Percentiles rank a stretch among this genome's conserved stretches.
Evolutionary conservation across 2,329 filamentous ascomycete species (phyloP).

Genomic region (Xylariales sp.): DNA sequence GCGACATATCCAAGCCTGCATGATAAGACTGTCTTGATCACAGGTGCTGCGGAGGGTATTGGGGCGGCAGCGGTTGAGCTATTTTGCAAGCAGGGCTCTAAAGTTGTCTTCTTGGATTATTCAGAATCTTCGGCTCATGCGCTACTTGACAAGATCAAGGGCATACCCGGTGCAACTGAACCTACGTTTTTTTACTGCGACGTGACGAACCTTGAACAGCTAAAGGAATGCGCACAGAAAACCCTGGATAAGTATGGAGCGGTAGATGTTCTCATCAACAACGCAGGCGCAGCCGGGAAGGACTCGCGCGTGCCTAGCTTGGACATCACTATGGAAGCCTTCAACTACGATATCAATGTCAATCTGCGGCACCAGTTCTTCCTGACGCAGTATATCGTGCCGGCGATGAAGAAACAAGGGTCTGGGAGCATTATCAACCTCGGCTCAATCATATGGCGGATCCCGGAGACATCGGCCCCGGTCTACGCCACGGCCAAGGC

Average conservation of each 20-base stretch:
- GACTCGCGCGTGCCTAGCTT: slow-evolving; percentile 22
- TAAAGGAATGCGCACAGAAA: slow-evolving; percentile 27
- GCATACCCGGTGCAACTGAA: slow-evolving; percentile 12
- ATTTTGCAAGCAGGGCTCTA: slow-evolving; percentile 38
- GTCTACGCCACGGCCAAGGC: slow-evolving; percentile 34
- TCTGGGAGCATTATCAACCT: slow-evolving; percentile 35
- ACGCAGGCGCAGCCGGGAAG: slow-evolving; percentile 24
- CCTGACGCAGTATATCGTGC: slow-evolving; percentile 32
- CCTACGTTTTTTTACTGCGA: slow-evolving; percentile 39
- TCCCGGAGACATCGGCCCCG: slow-evolving; percentile 25
- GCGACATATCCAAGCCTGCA: slow-evolving; percentile 37
- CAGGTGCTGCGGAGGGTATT: slow-evolving; percentile 43
- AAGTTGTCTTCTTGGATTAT: slow-evolving; percentile 40
- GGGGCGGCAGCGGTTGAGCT: slow-evolving; percentile 38
- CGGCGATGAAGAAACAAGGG: slow-evolving; percentile 24
- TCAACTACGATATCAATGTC: slow-evolving; percentile 36
- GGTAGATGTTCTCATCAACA: slow-evolving; percentile 32
- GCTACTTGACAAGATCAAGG: slow-evolving; percentile 21
- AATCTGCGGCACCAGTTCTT: slow-evolving; percentile 42
- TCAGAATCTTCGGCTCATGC: slow-evolving; percentile 23
- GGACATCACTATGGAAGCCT: slow-evolving; percentile 34
- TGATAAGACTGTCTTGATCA: slow-evolving; percentile 36
- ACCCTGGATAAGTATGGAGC: slow-evolving; percentile 21
- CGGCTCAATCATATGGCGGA: slow-evolving; percentile 32
- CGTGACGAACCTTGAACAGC: slow-evolving; percentile 29